Evolutionary conservation across 495 filamentous ascomycete genomes (phyloP), one percentile per base, ranked within the genome.

Genomic region (Aspergillus taichungensis): DNA sequence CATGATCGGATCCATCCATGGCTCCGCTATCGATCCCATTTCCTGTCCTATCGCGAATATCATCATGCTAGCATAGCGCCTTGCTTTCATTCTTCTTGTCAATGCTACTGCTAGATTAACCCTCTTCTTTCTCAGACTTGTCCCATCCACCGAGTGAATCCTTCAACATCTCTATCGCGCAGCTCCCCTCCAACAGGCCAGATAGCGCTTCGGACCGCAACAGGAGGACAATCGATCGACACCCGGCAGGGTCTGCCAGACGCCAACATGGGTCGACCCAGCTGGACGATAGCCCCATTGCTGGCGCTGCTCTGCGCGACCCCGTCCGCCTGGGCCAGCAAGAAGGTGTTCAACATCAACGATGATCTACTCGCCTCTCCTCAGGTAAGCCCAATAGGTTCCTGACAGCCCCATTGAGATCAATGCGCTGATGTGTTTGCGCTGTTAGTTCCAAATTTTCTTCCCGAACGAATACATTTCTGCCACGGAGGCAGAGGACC

Each of bases 351-450:
- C 66, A 88, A 79, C 55, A 83, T 95, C 30, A 80, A 94, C 55
- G 90, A 97, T 58, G 92, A 98, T 62, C 61, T 98, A 8, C 73
- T 95, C 31, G 91, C 92, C 13, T 88, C 84, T 70, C 92, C 92
- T 24, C 92, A 96, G 71, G 88, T 94, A 66, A 30, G 69, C 59
- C 40, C 24, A 24, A 38, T 14, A 11, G 30, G 9, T 10, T 1
- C 18, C 38, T 41, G 27, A 35, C 40, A 30, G 43, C 40, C 10
- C 9, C 30, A 36, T 13, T 28, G 49, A 13, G 6, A 12, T 40
- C 27, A 13, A 13, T 13, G 13, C 44, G 27, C 49, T 57, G 38
- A 49, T 30, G 14, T 42, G 45, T 34, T 28, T n/a, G 27, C 41
- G 5, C 3, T 9, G n/a, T 33, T 48, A 95, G 84, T 97, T 84